Conservation (phyloP, 257 asterid genomes). For the Solanum sitiens region DNA sequence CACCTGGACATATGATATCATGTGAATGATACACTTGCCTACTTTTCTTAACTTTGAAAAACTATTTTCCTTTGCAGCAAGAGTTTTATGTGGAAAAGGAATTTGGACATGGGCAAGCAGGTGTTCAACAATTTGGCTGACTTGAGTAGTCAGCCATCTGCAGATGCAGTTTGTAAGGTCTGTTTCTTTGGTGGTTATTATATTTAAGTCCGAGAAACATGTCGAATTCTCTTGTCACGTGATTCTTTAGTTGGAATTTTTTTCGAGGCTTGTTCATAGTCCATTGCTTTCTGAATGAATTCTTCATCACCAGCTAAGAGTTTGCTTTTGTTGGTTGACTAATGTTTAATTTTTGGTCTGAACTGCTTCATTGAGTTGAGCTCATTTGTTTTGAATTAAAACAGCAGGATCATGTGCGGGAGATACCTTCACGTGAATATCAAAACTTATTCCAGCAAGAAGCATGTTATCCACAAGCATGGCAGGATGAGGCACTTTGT, state of each 20-base stretch:
- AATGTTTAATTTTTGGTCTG: background rate
- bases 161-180: conserved; percentile 24
- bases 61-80: background rate
- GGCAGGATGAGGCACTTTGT: background rate
- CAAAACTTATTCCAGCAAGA: conserved; percentile 11
- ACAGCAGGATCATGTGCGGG: background rate
- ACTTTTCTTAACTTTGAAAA: background rate
- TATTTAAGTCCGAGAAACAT: background rate
- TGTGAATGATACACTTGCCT: background rate
- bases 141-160: background rate
- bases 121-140: background rate
- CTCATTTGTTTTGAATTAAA: background rate
- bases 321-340: background rate
- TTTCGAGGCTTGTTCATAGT: background rate
- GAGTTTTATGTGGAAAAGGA: background rate
- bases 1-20: background rate
- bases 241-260: background rate
- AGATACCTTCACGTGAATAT: background rate
- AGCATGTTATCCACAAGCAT: background rate
- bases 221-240: background rate
- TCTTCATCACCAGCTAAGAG: background rate
- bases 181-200: background rate
- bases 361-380: background rate
- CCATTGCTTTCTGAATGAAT: background rate
- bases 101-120: conserved; percentile 8